Conservation (phyloP, 768 basidiomycete genomes). For the Tubosaeta brunneosetosa region DNA sequence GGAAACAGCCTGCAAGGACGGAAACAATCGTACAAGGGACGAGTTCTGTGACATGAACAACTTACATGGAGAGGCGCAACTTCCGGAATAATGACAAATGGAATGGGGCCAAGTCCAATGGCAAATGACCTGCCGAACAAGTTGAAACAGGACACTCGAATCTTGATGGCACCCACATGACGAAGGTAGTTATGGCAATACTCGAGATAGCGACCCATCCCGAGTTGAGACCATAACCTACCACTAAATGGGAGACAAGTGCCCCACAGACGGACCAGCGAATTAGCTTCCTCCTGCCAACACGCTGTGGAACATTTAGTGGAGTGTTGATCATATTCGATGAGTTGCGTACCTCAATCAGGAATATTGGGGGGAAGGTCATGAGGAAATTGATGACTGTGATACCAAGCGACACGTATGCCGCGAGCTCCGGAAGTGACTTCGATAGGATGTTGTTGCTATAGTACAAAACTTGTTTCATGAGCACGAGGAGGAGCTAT, state of each 20-base stretch:
- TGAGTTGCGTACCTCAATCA: constrained; percentile 62
- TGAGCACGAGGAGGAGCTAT: constrained; percentile 1
- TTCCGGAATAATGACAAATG: constrained; percentile 90
- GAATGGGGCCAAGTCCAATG: constrained; percentile 84
- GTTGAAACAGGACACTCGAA: neutral
- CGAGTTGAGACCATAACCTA: constrained; percentile 68
- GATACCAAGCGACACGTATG: constrained; percentile 80
- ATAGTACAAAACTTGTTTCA: constrained; percentile 72
- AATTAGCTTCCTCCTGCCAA: constrained; percentile 73
- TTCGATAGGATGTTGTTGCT: constrained; percentile 83
- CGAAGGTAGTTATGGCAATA: constrained; percentile 70
- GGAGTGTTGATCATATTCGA: neutral
- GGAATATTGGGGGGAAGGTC: constrained; percentile 78
- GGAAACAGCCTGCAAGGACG: constrained; percentile 59
- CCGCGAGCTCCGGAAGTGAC: constrained; percentile 71
- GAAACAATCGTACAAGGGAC: neutral
- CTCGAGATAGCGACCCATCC: constrained; percentile 61
- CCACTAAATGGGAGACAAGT: constrained; percentile 54
- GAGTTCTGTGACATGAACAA: constrained; percentile 7
- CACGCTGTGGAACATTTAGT: constrained; percentile 40
- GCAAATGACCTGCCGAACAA: constrained; percentile 66
- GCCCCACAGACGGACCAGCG: constrained; percentile 62
- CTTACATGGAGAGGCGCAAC: constrained; percentile 76
- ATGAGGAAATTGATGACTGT: constrained; percentile 74
- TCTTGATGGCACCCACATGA: constrained; percentile 51